phyloP scores from a whole-genome alignment of 768 basidiomycete species.

The Leccinum imitatum region DNA sequence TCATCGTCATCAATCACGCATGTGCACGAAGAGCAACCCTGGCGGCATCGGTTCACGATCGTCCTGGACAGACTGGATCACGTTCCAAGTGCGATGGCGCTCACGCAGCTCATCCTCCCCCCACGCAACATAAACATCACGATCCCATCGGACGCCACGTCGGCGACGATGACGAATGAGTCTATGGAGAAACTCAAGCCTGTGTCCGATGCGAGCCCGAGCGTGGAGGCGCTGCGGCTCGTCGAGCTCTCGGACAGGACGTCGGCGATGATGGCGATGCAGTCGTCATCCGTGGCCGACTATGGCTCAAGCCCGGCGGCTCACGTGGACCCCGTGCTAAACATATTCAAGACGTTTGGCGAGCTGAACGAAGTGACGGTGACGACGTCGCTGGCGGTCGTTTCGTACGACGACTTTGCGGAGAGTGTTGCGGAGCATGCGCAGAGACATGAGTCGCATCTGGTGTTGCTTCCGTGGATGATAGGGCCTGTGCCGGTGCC shows the following conservation, averaged over 20 bases:
- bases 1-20: constrained; percentile 2
- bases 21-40: constrained; percentile 20
- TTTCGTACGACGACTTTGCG: constrained; percentile 73
- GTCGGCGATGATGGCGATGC: constrained; percentile 56
- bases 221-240: constrained; percentile 74
- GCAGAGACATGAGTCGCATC: constrained; percentile 53
- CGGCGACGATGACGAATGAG: constrained; percentile 8
- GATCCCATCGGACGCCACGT: constrained; percentile 3
- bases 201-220: constrained; percentile 38
- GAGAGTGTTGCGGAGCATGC: constrained; percentile 72
- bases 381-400: constrained; percentile 65
- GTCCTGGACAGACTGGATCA: constrained; percentile 93
- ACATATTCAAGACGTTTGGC: constrained; percentile 78
- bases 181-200: constrained; percentile 8
- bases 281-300: constrained; percentile 54
- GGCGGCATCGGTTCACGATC: constrained; percentile 71
- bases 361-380: constrained; percentile 68
- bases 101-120: constrained; percentile 77
- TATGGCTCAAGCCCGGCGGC: constrained; percentile 50
- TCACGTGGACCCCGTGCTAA: constrained; percentile 67
- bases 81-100: constrained; percentile 84
- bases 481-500: constrained; percentile 25
- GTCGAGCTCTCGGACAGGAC: constrained; percentile 77
- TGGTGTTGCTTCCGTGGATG: constrained; percentile 85
- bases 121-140: constrained; percentile 11